Base-by-base conservation (phyloP, 495 filamentous ascomycete species). In the Aspergillus taichungensis region DNA sequence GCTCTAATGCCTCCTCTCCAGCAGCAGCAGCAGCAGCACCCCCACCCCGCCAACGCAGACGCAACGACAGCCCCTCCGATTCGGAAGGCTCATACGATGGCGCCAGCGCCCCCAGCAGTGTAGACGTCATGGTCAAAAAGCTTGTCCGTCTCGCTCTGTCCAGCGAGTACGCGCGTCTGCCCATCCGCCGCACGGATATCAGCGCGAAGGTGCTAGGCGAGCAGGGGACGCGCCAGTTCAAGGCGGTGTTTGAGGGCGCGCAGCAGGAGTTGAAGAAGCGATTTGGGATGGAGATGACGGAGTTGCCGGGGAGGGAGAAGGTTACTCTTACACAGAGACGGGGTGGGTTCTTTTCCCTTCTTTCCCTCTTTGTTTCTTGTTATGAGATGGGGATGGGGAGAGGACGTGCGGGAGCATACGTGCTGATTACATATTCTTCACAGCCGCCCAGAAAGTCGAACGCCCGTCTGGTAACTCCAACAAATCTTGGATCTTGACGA, bases 231-330 rank as follows among this genome's bases (percentile, higher is more conserved):
- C 44, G 80, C 3, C 72, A 78, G 43, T 90, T 89, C 56, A 85
- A 81, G 55, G 57, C 59, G 7, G 76, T 89, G 3, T 89, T 89
- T 51, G 78, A 77, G 1, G 67, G 62, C 13, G 80, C 85, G 18
- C 87, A 91, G 61, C 66, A 66, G 12, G 72, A 79, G 47, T 66
- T 96, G 28, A 64, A 71, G 18, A 63, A 56, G 3, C 69, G 74
- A 6, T 95, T 94, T 57, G 90, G 90, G 4, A 92, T 95, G 86
- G 77, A 88, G 60, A 77, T 96, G 74, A 68, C 73, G 1, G 89
- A 94, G 63, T 69, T 95, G 43, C 90, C 90, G 0, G 68, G 69
- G 13, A 78, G 72, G 54, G 92, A 97, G 61, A 94, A 90, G 64
- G 69, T 80, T 10, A 85, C 82, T 10, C 59, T 94, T 47, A 75